Evolutionary conservation across 495 filamentous ascomycete genomes (phyloP), one percentile per base, ranked within the genome.

Genomic region (Tuber melanosporum): DNA sequence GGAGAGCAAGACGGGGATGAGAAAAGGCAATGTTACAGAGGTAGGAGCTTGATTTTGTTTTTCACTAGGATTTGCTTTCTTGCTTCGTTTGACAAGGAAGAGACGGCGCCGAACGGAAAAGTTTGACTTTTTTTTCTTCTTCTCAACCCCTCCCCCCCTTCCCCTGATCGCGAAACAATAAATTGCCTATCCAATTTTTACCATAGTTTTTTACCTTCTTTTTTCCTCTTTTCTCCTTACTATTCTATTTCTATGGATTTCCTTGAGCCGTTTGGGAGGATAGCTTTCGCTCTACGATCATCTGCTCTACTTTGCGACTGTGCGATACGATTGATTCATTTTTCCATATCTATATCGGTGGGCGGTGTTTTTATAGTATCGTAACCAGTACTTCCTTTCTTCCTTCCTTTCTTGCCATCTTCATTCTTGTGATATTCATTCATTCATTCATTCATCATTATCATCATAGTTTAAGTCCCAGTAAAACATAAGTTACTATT

Each of bases 71-170:
- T 69, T 73, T 44, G 57, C 76, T 74, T 72, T 42, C 70, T 62
- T 73, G 69, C 42, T 32, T 52, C 39, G 39, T 52, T 45, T 45
- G n/a, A 46, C 69, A 74, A 32, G 49, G 74, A 42, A 84, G 72
- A 87, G 84, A 52, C 76, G 86, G 74, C 86, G 86, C 83, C 87
- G 85, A 73, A 84, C 80, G 15, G 86, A 86, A 5, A 86, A 86
- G 42, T 26, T 32, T 66, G 14, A 36, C 15, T 36, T 66, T 32
- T 32, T 66, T 66, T 66, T 66, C 32, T 36, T 36, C 36, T 36
- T 19, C 14, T 62, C 12, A 7, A 3, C 32, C 26, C 17, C 6
- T 15, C 6, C 19, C 6, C 57, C 17, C 57, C 4, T 36, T 7
- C 57, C 17, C 57, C 57, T 66, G 57, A 36, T 66, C 32, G 87